Percentiles rank a stretch among this genome's conserved stretches.
Conservation (phyloP, 169 alveolate species). For the Theileria annulata region DNA sequence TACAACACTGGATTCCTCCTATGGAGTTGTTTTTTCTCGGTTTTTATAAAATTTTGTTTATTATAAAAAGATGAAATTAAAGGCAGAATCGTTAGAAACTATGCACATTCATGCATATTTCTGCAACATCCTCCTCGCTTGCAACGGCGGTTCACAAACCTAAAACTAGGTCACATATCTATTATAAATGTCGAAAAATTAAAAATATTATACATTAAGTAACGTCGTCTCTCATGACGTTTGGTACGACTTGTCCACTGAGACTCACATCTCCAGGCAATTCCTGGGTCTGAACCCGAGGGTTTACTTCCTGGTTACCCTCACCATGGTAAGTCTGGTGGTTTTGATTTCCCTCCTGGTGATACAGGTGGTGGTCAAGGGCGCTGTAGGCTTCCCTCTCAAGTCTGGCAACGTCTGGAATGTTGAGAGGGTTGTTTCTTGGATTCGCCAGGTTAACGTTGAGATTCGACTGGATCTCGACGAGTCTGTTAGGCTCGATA, state of each 20-base stretch:
- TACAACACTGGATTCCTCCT: not conserved
- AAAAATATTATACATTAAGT: slow-evolving; percentile 13
- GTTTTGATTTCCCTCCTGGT: slow-evolving; percentile 3
- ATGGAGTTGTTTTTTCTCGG: not conserved
- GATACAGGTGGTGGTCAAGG: not conserved
- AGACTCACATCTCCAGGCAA: not conserved
- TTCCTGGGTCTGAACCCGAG: not conserved
- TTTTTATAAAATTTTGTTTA: not conserved
- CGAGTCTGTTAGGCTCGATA: slow-evolving; percentile 20
- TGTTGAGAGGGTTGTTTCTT: not conserved
- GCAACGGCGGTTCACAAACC: not conserved
- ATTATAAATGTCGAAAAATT: not conserved
- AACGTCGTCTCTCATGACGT: not conserved
- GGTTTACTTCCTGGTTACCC: not conserved
- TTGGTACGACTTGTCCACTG: slow-evolving; percentile 19
- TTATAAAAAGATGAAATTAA: not conserved
- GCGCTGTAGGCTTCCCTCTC: not conserved
- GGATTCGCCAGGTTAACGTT: slow-evolving; percentile 6
- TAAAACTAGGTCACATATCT: not conserved
- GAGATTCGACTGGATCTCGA: not conserved
- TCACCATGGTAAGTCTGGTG: slow-evolving; percentile 5
- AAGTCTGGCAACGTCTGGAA: not conserved
- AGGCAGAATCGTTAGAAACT: not conserved
- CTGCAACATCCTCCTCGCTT: slow-evolving; percentile 13
- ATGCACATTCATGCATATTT: slow-evolving; percentile 22